Conservation (phyloP, 2,329 filamentous ascomycete genomes). For the Neocatenulostroma microsporum region DNA sequence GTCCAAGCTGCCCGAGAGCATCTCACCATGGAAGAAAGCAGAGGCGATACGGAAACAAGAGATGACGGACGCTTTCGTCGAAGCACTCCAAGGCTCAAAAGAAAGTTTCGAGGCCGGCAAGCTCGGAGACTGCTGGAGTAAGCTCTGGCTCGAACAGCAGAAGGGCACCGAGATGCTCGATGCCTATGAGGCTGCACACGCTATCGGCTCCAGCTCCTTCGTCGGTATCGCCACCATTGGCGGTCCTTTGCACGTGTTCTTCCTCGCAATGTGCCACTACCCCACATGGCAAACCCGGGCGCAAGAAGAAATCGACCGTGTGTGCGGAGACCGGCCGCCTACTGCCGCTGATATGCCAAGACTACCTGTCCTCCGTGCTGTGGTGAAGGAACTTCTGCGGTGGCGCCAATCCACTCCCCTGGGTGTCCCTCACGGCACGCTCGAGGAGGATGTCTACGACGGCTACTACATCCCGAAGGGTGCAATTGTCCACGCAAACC, state of each 20-base stretch:
- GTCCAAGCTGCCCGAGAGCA: conserved; percentile 21
- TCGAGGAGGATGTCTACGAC: conserved; percentile 32
- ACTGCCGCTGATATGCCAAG: conserved; percentile 24
- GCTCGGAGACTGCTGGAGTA: conserved; percentile 24
- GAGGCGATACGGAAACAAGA: conserved; percentile 24
- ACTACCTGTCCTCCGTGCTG: conserved; percentile 27
- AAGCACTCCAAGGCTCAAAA: conserved; percentile 26
- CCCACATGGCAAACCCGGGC: conserved; percentile 25
- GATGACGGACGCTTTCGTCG: conserved; percentile 28
- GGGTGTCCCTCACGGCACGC: conserved; percentile 29
- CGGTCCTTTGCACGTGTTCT: conserved; percentile 28
- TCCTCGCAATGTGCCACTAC: conserved; percentile 28
- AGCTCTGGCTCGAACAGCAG: conserved; percentile 27
- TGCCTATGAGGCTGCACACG: conserved; percentile 28
- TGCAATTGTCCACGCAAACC: conserved; percentile 28
- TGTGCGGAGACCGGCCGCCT: conserved; percentile 27
- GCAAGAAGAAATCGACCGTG: conserved; percentile 27
- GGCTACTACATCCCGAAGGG: conserved; percentile 33
- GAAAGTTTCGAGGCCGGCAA: conserved; percentile 19
- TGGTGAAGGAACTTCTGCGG: conserved; percentile 29
- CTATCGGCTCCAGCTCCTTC: conserved; percentile 28
- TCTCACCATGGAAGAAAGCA: conserved; percentile 26
- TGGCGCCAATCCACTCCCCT: conserved; percentile 35
- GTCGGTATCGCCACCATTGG: conserved; percentile 30
- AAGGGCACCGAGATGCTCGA: conserved; percentile 23